Evolutionary conservation across 768 basidiomycete species (phyloP).

Genomic region (Trametes sanguinea): DNA sequence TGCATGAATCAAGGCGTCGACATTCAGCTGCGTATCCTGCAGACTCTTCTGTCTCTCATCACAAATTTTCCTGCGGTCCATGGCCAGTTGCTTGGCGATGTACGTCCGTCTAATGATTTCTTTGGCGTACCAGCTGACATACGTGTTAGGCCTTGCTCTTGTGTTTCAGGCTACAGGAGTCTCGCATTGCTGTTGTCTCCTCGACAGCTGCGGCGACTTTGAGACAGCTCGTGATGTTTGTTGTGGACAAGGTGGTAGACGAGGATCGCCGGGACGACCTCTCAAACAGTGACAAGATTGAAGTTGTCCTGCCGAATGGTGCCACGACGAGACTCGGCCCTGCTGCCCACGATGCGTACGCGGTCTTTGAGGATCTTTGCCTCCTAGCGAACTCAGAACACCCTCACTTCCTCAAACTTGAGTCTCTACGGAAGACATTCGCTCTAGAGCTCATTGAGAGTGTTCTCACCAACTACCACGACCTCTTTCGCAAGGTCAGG

Average conservation of each 20-base stretch:
- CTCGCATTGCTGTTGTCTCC: slow-evolving; percentile 93
- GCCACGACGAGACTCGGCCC: slow-evolving; percentile 63
- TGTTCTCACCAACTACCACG: slow-evolving; percentile 89
- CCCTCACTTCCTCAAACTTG: slow-evolving; percentile 79
- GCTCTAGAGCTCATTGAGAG: slow-evolving; percentile 97
- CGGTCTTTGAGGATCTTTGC: slow-evolving; percentile 91
- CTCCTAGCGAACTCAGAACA: slow-evolving; percentile 81
- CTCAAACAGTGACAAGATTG: slow-evolving; percentile 34
- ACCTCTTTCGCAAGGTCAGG: slow-evolving; percentile 77
- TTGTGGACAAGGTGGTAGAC: slow-evolving; percentile 89
- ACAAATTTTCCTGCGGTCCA: slow-evolving; percentile 86
- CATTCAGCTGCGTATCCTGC: slow-evolving; percentile 91
- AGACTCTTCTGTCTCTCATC: slow-evolving; percentile 88
- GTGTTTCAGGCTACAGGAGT: slow-evolving; percentile 95
- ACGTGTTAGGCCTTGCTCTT: slow-evolving; percentile 75
- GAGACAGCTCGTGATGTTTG: slow-evolving; percentile 95
- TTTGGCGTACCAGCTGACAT: background rate
- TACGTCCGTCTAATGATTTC: slow-evolving; percentile 41
- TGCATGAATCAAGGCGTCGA: slow-evolving; percentile 95
- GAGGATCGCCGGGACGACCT: slow-evolving; percentile 60
- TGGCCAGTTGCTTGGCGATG: slow-evolving; percentile 78
- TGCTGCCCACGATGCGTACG: slow-evolving; percentile 81
- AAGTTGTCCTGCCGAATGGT: slow-evolving; percentile 68
- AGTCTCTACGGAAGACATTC: slow-evolving; percentile 87
- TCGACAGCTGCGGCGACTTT: slow-evolving; percentile 96